Evolutionary conservation across 225 moss, liverwort and hornwort species (phyloP), one percentile per base, ranked within the genome.

Genomic region (Asterella californica): DNA sequence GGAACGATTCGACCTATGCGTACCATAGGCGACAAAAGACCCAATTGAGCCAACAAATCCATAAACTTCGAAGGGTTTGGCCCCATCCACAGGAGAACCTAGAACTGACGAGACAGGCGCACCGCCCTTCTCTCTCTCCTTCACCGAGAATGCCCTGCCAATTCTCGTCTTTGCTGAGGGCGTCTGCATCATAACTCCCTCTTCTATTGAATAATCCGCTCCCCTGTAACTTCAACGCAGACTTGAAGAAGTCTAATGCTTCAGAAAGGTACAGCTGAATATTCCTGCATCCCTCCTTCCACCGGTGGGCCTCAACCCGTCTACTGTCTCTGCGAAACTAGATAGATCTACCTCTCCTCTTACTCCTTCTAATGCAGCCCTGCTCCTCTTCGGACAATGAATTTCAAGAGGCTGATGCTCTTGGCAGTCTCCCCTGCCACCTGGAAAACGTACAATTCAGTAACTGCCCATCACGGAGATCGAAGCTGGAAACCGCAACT

Each of bases 41-140:
- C 92, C 92, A 78, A 93, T 94, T 2, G 94, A 94, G 27, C 97
- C 94, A 34, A 93, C 94, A 84, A 99, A 99, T 24, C 97, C 97
- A 80, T 99, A 94, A 0, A 99, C 97, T 87, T 99, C 97, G 33
- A 91, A 88, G 9, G 97, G 94, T 78, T 99, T 99, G 22, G 94
- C 97, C 34, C 94, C 94, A 77, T 71, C 83, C 32, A 82, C 61
- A 14, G 85, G 85, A 47, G 71, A 71, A 47, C 73, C 82, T 67
- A 74, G 49, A 55, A 73, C 70, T 48, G 79, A 57, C 55, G 80
- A 69, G 22, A 50, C 79, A 5, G 63, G 57, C 32, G 64, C 62
- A 24, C 78, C 70, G 24, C 75, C 54, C 70, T 66, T 69, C 5
- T 64, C 67, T 63, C 71, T 83, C 33, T 46, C 64, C 27, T 64